Conservation (phyloP, 768 basidiomycete genomes). For the Lyophyllum semitale region DNA sequence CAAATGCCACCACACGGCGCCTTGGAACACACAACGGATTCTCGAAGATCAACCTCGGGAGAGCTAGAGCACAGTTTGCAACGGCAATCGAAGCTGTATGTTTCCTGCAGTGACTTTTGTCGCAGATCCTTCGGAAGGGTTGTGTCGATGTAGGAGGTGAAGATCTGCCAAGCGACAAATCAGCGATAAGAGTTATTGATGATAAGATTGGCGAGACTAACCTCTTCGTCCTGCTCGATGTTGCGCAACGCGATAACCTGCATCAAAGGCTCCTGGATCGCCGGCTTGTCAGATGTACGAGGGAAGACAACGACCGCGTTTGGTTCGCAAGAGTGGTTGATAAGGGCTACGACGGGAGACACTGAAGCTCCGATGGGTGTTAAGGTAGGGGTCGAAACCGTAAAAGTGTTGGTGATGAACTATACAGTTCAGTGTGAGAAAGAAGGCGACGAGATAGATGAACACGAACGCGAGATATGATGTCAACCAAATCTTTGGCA, state of each 20-base stretch:
- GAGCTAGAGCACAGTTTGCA: slow-evolving; percentile 58
- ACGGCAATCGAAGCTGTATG: slow-evolving; percentile 77
- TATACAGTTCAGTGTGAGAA: slow-evolving; percentile 31
- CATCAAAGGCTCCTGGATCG: slow-evolving; percentile 59
- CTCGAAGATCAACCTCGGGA: slow-evolving; percentile 58
- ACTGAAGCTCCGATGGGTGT: slow-evolving; percentile 84
- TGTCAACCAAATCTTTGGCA: slow-evolving; percentile 63
- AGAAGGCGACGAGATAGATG: slow-evolving; percentile 4
- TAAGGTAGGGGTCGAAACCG: slow-evolving; percentile 76
- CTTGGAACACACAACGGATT: slow-evolving; percentile 69
- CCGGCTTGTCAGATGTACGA: slow-evolving; percentile 35
- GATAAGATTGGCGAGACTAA: slow-evolving; percentile 26
- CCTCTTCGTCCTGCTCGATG: slow-evolving; percentile 72
- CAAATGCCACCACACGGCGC: slow-evolving; percentile 68
- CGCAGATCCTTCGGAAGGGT: slow-evolving; percentile 63
- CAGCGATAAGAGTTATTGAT: background rate
- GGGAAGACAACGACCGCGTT: slow-evolving; percentile 95
- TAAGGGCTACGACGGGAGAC: slow-evolving; percentile 75
- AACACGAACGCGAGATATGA: slow-evolving; percentile 66
- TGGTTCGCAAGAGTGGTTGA: slow-evolving; percentile 88
- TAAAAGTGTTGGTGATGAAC: slow-evolving; percentile 93
- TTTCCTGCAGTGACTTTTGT: slow-evolving; percentile 58
- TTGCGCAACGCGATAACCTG: slow-evolving; percentile 71
- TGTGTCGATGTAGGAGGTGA: slow-evolving; percentile 85
- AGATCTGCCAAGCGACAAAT: slow-evolving; percentile 51